Evolutionary conservation across 306 rosid species (phyloP).

Genomic region (barrel medic (Medicago truncatula)): DNA sequence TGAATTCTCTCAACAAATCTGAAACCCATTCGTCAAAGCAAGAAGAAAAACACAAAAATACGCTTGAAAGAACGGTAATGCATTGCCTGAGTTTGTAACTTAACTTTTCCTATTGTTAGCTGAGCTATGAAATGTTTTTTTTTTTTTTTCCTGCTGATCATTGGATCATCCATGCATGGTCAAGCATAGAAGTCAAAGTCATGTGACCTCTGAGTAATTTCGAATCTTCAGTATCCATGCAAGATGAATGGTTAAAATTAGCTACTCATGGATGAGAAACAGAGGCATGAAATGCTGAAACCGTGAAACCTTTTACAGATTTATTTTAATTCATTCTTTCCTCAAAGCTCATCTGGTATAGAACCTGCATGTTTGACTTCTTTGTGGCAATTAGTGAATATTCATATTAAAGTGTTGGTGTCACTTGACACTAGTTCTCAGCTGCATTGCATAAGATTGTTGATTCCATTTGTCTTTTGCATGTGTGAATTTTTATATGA

Average conservation of each 20-base stretch:
- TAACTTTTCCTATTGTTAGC: conserved; percentile 26
- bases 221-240: neutral
- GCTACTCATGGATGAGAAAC: neutral
- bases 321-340: neutral
- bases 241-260: conserved; percentile 15
- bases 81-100: conserved; percentile 9
- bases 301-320: neutral
- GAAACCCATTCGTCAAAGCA: conserved; percentile 49
- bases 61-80: conserved; percentile 47
- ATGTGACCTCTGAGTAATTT: neutral
- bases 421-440: neutral
- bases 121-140: neutral
- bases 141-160: neutral
- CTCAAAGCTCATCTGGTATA: neutral
- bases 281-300: neutral
- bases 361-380: conserved; percentile 1
- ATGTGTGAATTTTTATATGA: neutral
- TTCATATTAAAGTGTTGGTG: neutral
- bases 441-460: neutral
- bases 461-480: conserved; percentile 4
- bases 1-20: conserved; percentile 47
- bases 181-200: neutral
- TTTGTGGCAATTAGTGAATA: neutral
- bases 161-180: neutral
- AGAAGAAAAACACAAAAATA: conserved; percentile 44